Evolutionary conservation across 1,284 basidiomycete genomes (phyloP), one percentile per base, ranked within the genome.

Genomic region (Amylostereum areolatum): DNA sequence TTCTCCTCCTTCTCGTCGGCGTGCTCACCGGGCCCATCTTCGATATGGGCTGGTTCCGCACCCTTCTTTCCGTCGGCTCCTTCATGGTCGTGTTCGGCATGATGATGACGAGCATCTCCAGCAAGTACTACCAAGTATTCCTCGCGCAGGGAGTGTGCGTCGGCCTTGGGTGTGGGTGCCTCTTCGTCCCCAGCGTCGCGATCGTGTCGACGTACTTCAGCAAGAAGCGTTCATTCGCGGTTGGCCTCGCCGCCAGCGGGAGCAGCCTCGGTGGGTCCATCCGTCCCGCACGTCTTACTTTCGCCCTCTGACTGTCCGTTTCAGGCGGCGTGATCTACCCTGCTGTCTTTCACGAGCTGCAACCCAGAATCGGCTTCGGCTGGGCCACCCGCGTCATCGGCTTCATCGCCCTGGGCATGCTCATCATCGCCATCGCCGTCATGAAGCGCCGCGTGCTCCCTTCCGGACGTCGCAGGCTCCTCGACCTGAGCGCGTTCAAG

Each of bases 71-170:
- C 25, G 31, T 48, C 10, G 57, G 57, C 2, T 50, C 56, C 1
- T 52, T 57, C 44, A 32, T 58, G n/a, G n/a, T 57, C n/a, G 59
- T 70, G 8, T 54, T 72, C 30, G 73, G 78, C 50, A 68, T 79
- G 18, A 65, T 80, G 55, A 61, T 76, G 59, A 81, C 78, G 7
- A 80, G 78, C 56, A 51, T 85, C 29, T 75, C 71, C 18, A 71
- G 66, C 2, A 61, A 70, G 50, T 81, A 78, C 58, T 81, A 78
- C 59, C 75, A 85, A 47, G 81, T 76, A 56, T 61, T 85, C 31
- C 66, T 85, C 12, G 67, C 72, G 0, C 83, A 85, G 57, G 83
- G 82, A 4, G 45, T 85, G 4, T 55, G 83, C 3, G 77, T 81
- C 52, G 81, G 81, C 31, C 57, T 81, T 12, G 75, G 78, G 7